Evolutionary conservation across 2,329 filamentous ascomycete species (phyloP).

Genomic region (Aspergillus flavus): DNA sequence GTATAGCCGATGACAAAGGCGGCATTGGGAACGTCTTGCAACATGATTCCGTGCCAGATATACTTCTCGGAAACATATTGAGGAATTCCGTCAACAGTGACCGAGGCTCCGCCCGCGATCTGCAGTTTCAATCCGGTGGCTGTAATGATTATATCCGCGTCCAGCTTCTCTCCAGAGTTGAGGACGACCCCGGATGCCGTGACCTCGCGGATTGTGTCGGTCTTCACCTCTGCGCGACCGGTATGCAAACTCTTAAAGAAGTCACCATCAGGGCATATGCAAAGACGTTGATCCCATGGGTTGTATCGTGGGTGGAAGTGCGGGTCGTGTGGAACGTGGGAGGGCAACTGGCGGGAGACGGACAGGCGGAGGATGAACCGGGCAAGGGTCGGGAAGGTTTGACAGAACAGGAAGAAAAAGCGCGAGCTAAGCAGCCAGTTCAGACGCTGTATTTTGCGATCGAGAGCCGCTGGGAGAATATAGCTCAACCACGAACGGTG

Average conservation of each 20-base stretch:
- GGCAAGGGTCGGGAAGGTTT: constrained; percentile 55
- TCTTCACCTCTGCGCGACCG: constrained; percentile 57
- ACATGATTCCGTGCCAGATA: constrained; percentile 48
- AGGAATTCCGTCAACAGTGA: constrained; percentile 43
- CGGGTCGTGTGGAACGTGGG: constrained; percentile 56
- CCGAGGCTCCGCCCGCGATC: constrained; percentile 38
- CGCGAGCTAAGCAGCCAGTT: constrained; percentile 53
- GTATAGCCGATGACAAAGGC: constrained; percentile 47
- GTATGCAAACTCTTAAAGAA: constrained; percentile 57
- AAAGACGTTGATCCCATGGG: constrained; percentile 75
- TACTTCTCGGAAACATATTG: constrained; percentile 38
- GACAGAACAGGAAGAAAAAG: constrained; percentile 57
- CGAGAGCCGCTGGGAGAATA: constrained; percentile 42
- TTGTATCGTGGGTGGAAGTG: constrained; percentile 68
- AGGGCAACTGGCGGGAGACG: constrained; percentile 57
- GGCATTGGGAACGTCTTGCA: constrained; percentile 49
- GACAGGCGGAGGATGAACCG: constrained; percentile 50
- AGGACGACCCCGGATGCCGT: constrained; percentile 54
- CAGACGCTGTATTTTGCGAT: constrained; percentile 39
- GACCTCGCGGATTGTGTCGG: constrained; percentile 57
- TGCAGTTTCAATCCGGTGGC: constrained; percentile 48
- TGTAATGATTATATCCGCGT: constrained; percentile 48
- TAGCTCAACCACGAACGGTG: constrained; percentile 23
- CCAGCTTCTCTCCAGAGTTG: constrained; percentile 43
- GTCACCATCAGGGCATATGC: constrained; percentile 65